Evolutionary conservation across 108 stramenopile species (phyloP).

Genomic region (Skeletonema costatum): DNA sequence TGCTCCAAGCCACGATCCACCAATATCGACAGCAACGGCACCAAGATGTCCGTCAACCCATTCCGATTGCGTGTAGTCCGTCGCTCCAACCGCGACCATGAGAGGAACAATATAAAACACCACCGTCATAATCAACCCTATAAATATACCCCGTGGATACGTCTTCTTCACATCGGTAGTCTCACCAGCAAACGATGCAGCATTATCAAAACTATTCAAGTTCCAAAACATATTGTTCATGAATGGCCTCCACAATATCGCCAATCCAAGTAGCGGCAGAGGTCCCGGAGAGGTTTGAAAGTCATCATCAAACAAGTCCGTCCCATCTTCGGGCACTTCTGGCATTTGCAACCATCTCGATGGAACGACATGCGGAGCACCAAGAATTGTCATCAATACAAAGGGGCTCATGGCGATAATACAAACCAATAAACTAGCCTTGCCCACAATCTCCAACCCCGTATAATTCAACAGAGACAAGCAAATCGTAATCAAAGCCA

Average conservation of each 20-base stretch:
- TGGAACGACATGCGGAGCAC: slow-evolving; percentile 72
- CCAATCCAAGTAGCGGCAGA: slow-evolving; percentile 42
- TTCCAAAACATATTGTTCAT: slow-evolving; percentile 98
- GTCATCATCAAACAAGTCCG: slow-evolving; percentile 53
- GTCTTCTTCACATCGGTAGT: slow-evolving; percentile 73
- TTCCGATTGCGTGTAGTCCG: slow-evolving; percentile 58
- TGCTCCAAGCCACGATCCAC: slow-evolving; percentile 89
- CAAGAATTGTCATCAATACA: slow-evolving; percentile 74
- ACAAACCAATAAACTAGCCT: slow-evolving; percentile 79
- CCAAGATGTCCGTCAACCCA: slow-evolving; percentile 92
- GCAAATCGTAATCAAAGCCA: slow-evolving; percentile 55
- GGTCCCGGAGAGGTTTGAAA: slow-evolving; percentile 44
- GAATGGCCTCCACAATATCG: slow-evolving; percentile 86
- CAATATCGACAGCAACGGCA: slow-evolving; percentile 73
- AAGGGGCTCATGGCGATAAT: slow-evolving; percentile 92
- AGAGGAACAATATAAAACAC: slow-evolving; percentile 83
- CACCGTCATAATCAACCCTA: slow-evolving; percentile 65
- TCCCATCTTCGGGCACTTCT: slow-evolving; percentile 24
- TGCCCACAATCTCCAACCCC: slow-evolving; percentile 89
- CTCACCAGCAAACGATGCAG: slow-evolving; percentile 87
- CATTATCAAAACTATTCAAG: slow-evolving; percentile 90
- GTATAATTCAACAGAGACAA: slow-evolving; percentile 85
- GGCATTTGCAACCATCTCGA: slow-evolving; percentile 83
- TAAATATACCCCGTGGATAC: slow-evolving; percentile 82
- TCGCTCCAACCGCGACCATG: slow-evolving; percentile 71